phyloP scores from a whole-genome alignment of 192 early-diverging fungal species.

The Phlyctochytrium bullatum region DNA sequence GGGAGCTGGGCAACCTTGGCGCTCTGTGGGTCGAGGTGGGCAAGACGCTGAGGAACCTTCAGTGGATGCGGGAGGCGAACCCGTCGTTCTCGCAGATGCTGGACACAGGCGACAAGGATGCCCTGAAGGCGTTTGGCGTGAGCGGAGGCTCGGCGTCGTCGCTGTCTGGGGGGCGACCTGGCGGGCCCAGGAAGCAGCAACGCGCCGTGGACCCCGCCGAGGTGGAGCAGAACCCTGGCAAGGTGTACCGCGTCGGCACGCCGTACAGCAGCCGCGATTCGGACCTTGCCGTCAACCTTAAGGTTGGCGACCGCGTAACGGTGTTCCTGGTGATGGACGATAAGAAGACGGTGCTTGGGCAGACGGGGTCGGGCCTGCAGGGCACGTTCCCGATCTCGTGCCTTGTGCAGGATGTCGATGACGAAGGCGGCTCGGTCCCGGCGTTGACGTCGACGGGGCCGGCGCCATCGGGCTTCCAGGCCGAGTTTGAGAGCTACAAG shows the following conservation, averaged over 20 bases:
- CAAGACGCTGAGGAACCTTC: conserved; percentile 1
- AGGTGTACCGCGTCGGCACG: not conserved
- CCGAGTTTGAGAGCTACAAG: not conserved
- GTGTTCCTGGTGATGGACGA: conserved; percentile 1
- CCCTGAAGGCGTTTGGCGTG: not conserved
- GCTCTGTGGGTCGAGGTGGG: not conserved
- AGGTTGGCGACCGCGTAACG: not conserved
- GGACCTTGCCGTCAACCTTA: conserved; percentile 1
- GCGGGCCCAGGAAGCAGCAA: too few species aligned
- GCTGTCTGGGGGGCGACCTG: too few species aligned
- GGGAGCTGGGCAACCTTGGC: not conserved
- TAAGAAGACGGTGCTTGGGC: not conserved
- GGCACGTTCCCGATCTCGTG: not conserved
- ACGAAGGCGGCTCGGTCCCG: too few species aligned
- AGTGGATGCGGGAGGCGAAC: not conserved
- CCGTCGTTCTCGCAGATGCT: not conserved
- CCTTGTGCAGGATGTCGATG: not conserved
- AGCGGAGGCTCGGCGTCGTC: too few species aligned
- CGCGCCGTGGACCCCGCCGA: not conserved
- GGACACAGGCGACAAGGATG: not conserved
- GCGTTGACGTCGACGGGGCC: too few species aligned
- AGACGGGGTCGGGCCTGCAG: not conserved
- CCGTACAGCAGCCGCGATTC: not conserved
- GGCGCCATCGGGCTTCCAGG: too few species aligned
- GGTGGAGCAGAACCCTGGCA: not conserved